Evolutionary conservation across 768 basidiomycete species (phyloP).

Genomic region (Boletellus emodensis): DNA sequence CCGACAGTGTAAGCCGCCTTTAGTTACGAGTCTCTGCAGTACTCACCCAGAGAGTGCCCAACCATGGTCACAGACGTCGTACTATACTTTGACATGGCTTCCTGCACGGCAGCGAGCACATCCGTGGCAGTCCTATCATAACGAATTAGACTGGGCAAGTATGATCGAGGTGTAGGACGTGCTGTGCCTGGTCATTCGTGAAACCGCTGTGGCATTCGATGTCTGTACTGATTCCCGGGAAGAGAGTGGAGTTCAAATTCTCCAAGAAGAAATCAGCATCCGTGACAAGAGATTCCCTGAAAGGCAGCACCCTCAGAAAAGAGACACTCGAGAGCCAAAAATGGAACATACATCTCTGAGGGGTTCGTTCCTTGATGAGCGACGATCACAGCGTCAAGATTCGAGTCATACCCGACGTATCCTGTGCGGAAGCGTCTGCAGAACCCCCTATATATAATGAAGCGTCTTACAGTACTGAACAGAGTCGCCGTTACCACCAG

Average conservation of each 20-base stretch:
- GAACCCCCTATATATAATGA: not conserved
- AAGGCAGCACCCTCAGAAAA: not conserved
- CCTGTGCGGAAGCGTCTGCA: conserved; percentile 28
- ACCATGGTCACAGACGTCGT: conserved; percentile 41
- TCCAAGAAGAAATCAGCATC: conserved; percentile 39
- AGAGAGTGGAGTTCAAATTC: conserved; percentile 37
- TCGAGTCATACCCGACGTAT: conserved; percentile 52
- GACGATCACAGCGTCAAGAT: conserved; percentile 33
- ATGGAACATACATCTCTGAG: conserved; percentile 21
- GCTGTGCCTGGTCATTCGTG: conserved; percentile 41
- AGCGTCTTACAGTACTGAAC: conserved; percentile 40
- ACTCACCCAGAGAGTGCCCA: conserved; percentile 42
- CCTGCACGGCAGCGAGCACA: conserved; percentile 43
- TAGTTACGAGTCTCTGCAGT: not conserved
- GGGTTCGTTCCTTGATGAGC: conserved; percentile 36
- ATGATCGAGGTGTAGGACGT: conserved; percentile 6
- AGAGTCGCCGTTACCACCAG: conserved; percentile 42
- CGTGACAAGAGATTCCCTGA: conserved; percentile 36
- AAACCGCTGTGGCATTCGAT: conserved; percentile 50
- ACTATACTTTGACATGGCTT: conserved; percentile 34
- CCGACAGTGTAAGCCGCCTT: not conserved
- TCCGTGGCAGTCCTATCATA: conserved; percentile 36
- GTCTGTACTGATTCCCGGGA: conserved; percentile 44
- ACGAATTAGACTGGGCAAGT: not conserved
- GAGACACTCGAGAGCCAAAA: not conserved